Conservation (phyloP, 2,329 filamentous ascomycete species). For the Xylaria sp. region DNA sequence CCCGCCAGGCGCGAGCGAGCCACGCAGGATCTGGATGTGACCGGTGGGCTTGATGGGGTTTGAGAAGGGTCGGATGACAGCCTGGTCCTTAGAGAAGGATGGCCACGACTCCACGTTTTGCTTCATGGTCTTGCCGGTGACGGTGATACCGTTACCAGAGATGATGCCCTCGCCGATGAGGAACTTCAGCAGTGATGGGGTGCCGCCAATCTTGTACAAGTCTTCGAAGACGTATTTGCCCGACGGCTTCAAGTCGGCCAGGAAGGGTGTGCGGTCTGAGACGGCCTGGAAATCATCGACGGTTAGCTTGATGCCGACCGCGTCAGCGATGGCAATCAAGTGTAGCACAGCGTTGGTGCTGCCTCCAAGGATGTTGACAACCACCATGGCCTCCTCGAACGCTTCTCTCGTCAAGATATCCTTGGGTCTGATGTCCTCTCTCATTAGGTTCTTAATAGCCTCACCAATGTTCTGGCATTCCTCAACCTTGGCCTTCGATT, state of each 20-base stretch:
- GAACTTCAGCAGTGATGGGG: conserved; percentile 85
- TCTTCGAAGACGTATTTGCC: conserved; percentile 89
- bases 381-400: conserved; percentile 84
- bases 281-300: conserved; percentile 87
- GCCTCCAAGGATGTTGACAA: conserved; percentile 81
- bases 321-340: conserved; percentile 81
- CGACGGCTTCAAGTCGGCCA: conserved; percentile 83
- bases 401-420: conserved; percentile 82
- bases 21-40: conserved; percentile 86
- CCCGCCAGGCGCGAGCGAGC: conserved; percentile 83
- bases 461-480: conserved; percentile 76
- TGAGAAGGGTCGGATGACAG: conserved; percentile 78
- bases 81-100: conserved; percentile 75
- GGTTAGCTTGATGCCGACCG: conserved; percentile 79
- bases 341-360: conserved; percentile 88
- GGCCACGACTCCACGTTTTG: conserved; percentile 82
- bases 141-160: conserved; percentile 78
- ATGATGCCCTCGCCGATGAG: conserved; percentile 83
- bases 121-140: conserved; percentile 88
- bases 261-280: conserved; percentile 77
- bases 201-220: conserved; percentile 83
- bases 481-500: conserved; percentile 70
- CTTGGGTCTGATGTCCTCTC: conserved; percentile 75
- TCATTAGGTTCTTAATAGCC: conserved; percentile 75
- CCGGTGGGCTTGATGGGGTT: conserved; percentile 88